Evolutionary conservation across 768 basidiomycete genomes (phyloP).

Genomic region (Chalciporus piperatus): DNA sequence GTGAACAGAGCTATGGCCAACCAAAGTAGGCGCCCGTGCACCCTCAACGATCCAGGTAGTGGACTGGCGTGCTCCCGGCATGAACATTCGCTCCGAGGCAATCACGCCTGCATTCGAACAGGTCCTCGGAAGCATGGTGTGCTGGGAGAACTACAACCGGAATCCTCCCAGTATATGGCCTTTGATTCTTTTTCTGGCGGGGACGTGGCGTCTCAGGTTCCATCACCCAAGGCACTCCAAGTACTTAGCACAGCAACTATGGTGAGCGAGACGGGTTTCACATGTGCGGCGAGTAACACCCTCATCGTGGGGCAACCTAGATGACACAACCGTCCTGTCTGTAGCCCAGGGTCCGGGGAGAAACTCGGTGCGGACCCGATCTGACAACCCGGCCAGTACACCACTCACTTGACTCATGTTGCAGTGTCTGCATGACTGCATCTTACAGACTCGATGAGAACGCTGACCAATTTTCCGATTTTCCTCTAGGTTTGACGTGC

Average conservation of each 20-base stretch:
- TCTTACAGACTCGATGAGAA: background rate
- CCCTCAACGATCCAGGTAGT: too few relatives aligned
- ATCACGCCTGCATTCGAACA: too few relatives aligned
- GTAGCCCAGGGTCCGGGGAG: slow-evolving; percentile 31
- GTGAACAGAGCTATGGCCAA: too few relatives aligned
- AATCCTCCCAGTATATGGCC: too few relatives aligned
- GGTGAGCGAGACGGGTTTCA: slow-evolving; percentile 29
- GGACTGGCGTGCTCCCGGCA: too few relatives aligned
- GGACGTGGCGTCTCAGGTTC: too few relatives aligned
- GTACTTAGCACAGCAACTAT: slow-evolving; percentile 39
- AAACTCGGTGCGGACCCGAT: slow-evolving; percentile 36
- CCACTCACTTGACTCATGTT: slow-evolving; percentile 36
- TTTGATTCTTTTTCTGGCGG: too few relatives aligned
- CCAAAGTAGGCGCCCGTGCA: too few relatives aligned
- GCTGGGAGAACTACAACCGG: too few relatives aligned
- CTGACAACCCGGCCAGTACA: slow-evolving; percentile 30
- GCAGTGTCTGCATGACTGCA: slow-evolving; percentile 24
- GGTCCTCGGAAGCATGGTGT: too few relatives aligned
- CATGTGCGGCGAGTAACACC: slow-evolving; percentile 23
- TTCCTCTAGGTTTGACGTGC: slow-evolving; percentile 29
- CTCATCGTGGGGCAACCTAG: slow-evolving; percentile 38
- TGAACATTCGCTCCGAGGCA: too few relatives aligned
- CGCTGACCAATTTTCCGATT: background rate
- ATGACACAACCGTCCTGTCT: slow-evolving; percentile 31
- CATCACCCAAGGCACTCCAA: too few relatives aligned